Percentiles rank a stretch among this genome's conserved stretches.
These are phyloP conservation scores for Aspergillus sp. DNA, from an alignment of 2,329 filamentous ascomycete species.

Conservation along the genomic window DNA sequence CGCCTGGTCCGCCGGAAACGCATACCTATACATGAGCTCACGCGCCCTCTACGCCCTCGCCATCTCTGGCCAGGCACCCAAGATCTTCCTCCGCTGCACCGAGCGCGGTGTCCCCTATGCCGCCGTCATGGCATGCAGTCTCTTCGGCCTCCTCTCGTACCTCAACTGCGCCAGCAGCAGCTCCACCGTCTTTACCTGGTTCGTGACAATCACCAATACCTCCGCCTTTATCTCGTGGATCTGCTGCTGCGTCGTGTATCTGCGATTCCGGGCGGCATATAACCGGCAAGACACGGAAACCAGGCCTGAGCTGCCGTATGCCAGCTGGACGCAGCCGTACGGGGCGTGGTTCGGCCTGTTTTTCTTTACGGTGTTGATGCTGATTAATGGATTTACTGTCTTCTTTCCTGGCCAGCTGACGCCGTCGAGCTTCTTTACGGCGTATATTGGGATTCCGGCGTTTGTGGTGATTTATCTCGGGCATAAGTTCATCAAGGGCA, in stretches of 20 bases:
- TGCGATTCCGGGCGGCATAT: not conserved
- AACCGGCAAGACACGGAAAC: not conserved
- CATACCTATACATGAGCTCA: conserved; percentile 38
- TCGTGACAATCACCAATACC: conserved; percentile 29
- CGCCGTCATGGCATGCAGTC: conserved; percentile 51
- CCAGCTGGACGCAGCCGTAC: not conserved
- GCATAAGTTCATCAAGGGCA: not conserved
- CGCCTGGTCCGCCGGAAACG: conserved; percentile 46
- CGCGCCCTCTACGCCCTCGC: conserved; percentile 41
- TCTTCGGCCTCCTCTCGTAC: conserved; percentile 62
- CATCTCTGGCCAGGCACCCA: conserved; percentile 39
- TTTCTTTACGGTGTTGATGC: not conserved
- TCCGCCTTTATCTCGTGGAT: not conserved
- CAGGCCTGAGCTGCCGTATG: not conserved
- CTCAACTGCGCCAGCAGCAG: conserved; percentile 59
- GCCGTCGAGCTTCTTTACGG: not conserved
- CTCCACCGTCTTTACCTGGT: conserved; percentile 62
- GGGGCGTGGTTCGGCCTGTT: not conserved
- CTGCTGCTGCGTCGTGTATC: not conserved
- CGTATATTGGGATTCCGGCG: not conserved
- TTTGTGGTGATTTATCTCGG: not conserved
- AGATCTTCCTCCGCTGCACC: conserved; percentile 38
- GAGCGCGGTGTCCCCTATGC: conserved; percentile 55
- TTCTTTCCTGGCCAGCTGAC: not conserved
- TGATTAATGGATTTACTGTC: not conserved